Percentiles rank a stretch among this genome's conserved stretches.
Conservation (phyloP, 768 basidiomycete species). For the Xerocomus potaroensis region DNA sequence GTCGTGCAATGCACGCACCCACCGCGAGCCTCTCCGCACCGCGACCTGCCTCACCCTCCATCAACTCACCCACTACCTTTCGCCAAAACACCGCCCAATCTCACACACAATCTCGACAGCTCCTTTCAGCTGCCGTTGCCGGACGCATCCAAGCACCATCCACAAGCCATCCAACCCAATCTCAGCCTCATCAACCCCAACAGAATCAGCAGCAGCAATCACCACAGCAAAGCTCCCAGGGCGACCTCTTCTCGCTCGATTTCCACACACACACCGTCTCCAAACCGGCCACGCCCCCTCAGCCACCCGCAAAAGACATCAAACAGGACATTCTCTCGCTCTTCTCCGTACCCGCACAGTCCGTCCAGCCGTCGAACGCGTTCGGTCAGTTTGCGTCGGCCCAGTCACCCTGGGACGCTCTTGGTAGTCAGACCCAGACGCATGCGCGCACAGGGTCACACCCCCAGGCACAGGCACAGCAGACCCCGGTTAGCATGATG, state of each 20-base stretch:
- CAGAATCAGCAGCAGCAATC: constrained; percentile 27
- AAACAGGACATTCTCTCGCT: constrained; percentile 86
- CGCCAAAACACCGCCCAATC: constrained; percentile 13
- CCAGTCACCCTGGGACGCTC: constrained; percentile 25
- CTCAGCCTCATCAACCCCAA: constrained; percentile 15
- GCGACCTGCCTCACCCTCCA: constrained; percentile 28
- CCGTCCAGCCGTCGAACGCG: constrained; percentile 1
- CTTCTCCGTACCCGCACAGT: constrained; percentile 46
- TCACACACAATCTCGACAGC: constrained; percentile 25
- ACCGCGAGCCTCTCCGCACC: constrained; percentile 20
- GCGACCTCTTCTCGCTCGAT: constrained; percentile 86
- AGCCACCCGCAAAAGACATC: constrained; percentile 58
- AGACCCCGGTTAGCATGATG: constrained; percentile 45
- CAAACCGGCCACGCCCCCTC: constrained; percentile 21
- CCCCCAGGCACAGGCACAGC: constrained; percentile 24
- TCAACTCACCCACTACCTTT: constrained; percentile 21
- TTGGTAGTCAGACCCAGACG: constrained; percentile 3
- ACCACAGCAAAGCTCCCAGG: no score
- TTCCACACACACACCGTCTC: constrained; percentile 58
- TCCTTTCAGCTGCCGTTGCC: constrained; percentile 38
- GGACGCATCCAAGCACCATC: constrained; percentile 15
- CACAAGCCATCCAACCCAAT: constrained; percentile 4
- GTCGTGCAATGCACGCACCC: constrained; percentile 11
- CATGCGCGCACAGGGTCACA: constrained; percentile 13
- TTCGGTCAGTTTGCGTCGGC: constrained; percentile 37